Base-by-base conservation (phyloP, 306 rosid genomes). In the Prunus padus region DNA sequence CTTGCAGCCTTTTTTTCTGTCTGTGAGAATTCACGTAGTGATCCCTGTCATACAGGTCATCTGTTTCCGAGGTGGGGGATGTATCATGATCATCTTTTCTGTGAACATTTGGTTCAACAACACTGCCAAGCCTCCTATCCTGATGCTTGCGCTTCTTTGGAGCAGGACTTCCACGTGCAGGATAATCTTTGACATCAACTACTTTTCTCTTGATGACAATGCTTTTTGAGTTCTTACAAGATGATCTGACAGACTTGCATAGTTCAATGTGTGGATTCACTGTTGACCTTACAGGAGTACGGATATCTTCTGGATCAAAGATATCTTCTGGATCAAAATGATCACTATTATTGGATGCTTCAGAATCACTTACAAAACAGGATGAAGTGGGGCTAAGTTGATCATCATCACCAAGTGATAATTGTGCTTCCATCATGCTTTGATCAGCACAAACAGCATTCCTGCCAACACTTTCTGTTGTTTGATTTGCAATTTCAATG, bases 301-400 rank as follows among this genome's bases (percentile, higher is more conserved):
- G 67, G 71, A 44, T 79, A 51, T 72, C 81, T 77, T 83, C 88
- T 47, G 50, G 65, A 82, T 82, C 72, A 63, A 62, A 79, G 71
- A 44, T 79, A 51, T 72, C 81, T 77, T 83, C 88, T 47, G 50
- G 65, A 82, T 82, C 72, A 63, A 62, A 79, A 79, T 63, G 81
- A 65, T 78, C 77, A 76, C 86, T 73, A 60, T 86, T 77, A 70
- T 63, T 67, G 14, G 87, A 72, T 69, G 74, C 79, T 73, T 79
- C 94, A 71, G 86, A 87, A 81, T 87, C 94, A 81, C 80, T 81
- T 60, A 59, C 90, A 78, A 79, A 76, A 80, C 85, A 91, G 75
- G 93, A 87, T 67, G 91, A 75, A 47, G 45, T 78, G 84, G 87
- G 84, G 82, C 87, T 87, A 75, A 79, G 86, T 52, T 86, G 68